These are phyloP conservation scores for Didymella segeticola DNA, from an alignment of 2,329 filamentous ascomycete genomes.

Conservation along the genomic window DNA sequence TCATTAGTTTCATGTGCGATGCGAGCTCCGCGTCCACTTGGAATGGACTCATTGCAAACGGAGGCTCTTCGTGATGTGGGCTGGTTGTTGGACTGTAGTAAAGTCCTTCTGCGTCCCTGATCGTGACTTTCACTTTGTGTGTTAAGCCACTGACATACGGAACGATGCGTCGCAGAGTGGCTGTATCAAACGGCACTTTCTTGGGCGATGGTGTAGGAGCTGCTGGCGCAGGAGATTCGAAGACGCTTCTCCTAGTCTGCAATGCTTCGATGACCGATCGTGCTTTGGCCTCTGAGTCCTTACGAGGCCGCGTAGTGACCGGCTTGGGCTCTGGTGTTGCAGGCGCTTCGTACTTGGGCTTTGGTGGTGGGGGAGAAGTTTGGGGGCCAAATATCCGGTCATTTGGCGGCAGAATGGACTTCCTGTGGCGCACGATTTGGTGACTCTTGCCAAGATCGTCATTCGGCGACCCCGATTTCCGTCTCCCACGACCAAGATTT, in stretches of 20 bases:
- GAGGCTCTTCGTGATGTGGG: constrained; percentile 45
- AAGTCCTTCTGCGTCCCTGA: constrained; percentile 57
- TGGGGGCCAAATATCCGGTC: constrained; percentile 47
- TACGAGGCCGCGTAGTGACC: constrained; percentile 55
- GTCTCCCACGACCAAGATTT: constrained; percentile 37
- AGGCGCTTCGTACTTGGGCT: constrained; percentile 34
- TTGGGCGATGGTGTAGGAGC: constrained; percentile 47
- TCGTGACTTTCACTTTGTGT: constrained; percentile 55
- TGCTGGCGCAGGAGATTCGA: constrained; percentile 33
- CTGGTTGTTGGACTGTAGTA: constrained; percentile 53
- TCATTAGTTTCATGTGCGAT: constrained; percentile 51
- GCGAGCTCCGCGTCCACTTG: constrained; percentile 43
- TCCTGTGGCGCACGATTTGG: constrained; percentile 32
- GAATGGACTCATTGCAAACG: constrained; percentile 43
- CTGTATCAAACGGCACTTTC: constrained; percentile 72
- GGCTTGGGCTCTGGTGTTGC: constrained; percentile 34
- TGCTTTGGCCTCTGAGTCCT: constrained; percentile 65
- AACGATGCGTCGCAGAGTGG: constrained; percentile 68
- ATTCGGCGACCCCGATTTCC: constrained; percentile 40
- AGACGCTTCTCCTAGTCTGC: constrained; percentile 55
- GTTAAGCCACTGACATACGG: constrained; percentile 58
- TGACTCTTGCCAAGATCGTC: constrained; percentile 36
- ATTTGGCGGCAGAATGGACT: constrained; percentile 46
- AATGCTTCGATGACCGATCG: constrained; percentile 68
- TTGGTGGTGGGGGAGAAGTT: constrained; percentile 39